These are phyloP conservation scores for Fusarium lateritium DNA, from an alignment of 2,329 filamentous ascomycete genomes.

Conservation along the genomic window DNA sequence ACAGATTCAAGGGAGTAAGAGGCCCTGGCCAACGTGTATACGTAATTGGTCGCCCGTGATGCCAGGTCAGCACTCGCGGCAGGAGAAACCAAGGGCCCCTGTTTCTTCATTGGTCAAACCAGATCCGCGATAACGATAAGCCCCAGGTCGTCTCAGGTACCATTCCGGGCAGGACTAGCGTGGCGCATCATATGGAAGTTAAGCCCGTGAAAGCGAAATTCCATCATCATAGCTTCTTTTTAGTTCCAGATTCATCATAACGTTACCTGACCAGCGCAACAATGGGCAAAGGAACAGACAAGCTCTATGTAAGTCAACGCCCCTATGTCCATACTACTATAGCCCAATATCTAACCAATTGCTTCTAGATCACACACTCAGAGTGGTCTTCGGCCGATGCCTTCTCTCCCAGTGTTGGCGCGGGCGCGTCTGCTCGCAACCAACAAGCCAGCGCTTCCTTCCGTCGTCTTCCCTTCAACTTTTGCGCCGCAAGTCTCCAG, in stretches of 20 bases:
- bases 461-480: conserved; percentile 95
- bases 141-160: conserved; percentile 38
- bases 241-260: not conserved
- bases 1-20: conserved; percentile 37
- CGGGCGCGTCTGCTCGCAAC: conserved; percentile 72
- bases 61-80: conserved; percentile 46
- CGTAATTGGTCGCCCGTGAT: conserved; percentile 49
- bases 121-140: conserved; percentile 34
- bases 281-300: conserved; percentile 63
- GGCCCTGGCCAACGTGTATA: conserved; percentile 38
- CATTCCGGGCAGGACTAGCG: conserved; percentile 15
- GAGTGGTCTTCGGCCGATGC: conserved; percentile 96
- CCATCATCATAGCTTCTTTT: conserved; percentile 23
- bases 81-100: conserved; percentile 24
- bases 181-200: conserved; percentile 31
- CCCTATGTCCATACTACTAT: not conserved
- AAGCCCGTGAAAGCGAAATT: conserved; percentile 13
- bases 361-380: conserved; percentile 84
- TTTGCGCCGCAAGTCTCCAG: conserved; percentile 95
- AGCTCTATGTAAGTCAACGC: conserved; percentile 57
- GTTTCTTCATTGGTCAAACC: conserved; percentile 26
- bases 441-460: conserved; percentile 69
- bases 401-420: conserved; percentile 84
- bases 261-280: conserved; percentile 24
- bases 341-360: conserved; percentile 1